These are phyloP conservation scores for Penstemon newberryi DNA, from an alignment of 257 asterid genomes.

Conservation along the genomic window DNA sequence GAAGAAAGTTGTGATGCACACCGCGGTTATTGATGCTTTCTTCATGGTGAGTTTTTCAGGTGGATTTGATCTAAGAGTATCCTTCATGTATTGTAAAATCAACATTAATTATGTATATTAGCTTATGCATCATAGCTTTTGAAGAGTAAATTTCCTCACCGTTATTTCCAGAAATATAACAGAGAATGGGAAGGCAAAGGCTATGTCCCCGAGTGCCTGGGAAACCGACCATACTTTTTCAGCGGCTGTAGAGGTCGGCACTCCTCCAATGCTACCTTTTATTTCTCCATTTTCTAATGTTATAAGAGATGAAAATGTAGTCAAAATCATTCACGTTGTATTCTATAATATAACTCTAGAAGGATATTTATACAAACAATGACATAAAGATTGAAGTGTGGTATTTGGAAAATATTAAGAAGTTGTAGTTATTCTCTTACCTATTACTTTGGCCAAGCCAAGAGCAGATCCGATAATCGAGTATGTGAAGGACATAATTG, in stretches of 20 bases:
- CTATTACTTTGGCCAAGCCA: constrained; percentile 73
- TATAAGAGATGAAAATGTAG: too few relatives aligned
- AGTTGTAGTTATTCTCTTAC: constrained; percentile 25
- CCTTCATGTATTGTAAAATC: constrained; percentile 38
- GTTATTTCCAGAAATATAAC: constrained; percentile 55
- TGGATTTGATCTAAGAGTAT: constrained; percentile 66
- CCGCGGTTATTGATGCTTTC: constrained; percentile 56
- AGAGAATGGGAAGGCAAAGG: constrained; percentile 71
- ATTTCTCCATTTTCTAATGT: constrained; percentile 57
- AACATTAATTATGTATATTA: not conserved
- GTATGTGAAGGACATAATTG: constrained; percentile 73
- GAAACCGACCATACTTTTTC: constrained; percentile 52
- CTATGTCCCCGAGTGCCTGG: constrained; percentile 76
- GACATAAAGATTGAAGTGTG: too few relatives aligned
- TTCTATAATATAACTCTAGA: too few relatives aligned
- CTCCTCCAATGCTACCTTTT: constrained; percentile 63
- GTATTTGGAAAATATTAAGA: too few relatives aligned
- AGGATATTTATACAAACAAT: too few relatives aligned
- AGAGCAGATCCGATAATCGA: constrained; percentile 64
- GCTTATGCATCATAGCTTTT: too few relatives aligned
- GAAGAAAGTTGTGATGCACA: constrained; percentile 54
- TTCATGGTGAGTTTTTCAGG: constrained; percentile 63
- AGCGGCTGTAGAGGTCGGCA: constrained; percentile 38
- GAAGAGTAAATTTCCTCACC: not conserved
- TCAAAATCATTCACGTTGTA: too few relatives aligned